A percentile compares a stretch with the other conserved stretches of the same genome.
phyloP scores from a whole-genome alignment of 352 stramenopile species.

The Phytopythium delawarense region DNA sequence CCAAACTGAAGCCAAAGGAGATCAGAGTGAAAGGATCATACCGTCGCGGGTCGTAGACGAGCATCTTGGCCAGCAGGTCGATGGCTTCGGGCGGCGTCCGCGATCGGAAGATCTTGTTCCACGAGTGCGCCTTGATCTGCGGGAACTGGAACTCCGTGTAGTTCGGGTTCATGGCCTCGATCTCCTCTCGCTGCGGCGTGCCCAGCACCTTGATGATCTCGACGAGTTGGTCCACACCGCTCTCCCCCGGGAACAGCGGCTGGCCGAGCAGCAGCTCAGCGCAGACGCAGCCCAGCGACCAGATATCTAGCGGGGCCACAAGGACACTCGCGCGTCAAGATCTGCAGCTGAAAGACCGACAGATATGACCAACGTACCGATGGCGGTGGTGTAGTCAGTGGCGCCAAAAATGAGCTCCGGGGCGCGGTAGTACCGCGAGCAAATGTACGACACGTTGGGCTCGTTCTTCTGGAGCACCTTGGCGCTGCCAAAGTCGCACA shows the following conservation, averaged over 20 bases:
- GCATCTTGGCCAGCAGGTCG: constrained; percentile 95
- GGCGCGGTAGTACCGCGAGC: constrained; percentile 98
- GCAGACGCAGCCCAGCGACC: constrained; percentile 96
- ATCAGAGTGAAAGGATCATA: constrained; percentile 29
- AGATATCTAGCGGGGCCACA: constrained; percentile 85
- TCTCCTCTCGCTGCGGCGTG: constrained; percentile 98
- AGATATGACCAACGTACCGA: constrained; percentile 48
- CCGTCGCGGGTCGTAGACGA: constrained; percentile 96
- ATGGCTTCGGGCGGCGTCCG: constrained; percentile 95
- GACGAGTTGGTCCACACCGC: constrained; percentile 98
- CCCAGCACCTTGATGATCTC: constrained; percentile 99
- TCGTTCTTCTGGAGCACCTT: constrained; percentile 96
- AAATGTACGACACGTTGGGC: constrained; percentile 99
- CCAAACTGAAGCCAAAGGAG: not conserved
- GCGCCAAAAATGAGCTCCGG: constrained; percentile 99
- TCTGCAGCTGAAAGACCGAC: not conserved
- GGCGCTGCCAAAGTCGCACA: constrained; percentile 99
- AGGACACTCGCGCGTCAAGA: constrained; percentile 35
- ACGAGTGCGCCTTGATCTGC: constrained; percentile 98
- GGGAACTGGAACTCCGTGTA: constrained; percentile 99
- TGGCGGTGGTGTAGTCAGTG: constrained; percentile 99
- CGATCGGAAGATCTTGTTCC: constrained; percentile 96
- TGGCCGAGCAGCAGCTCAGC: constrained; percentile 97
- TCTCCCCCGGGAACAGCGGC: constrained; percentile 98
- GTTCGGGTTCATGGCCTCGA: constrained; percentile 99